These are phyloP conservation scores for Colletotrichum spaethianum DNA, from an alignment of 2,329 filamentous ascomycete genomes.

Conservation along the genomic window DNA sequence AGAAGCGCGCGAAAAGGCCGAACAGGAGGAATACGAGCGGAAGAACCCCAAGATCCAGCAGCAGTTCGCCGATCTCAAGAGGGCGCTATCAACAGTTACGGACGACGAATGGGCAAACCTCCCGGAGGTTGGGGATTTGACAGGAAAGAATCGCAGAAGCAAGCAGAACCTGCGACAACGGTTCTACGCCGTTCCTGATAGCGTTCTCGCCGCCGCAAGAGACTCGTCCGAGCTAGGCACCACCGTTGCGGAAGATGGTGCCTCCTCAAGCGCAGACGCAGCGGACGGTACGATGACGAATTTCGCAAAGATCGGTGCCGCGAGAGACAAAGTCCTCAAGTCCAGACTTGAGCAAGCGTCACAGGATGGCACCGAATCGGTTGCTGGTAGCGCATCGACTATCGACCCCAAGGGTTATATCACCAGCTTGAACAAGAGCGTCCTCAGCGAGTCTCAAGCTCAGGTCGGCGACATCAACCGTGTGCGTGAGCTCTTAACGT, in stretches of 20 bases:
- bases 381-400: slow-evolving; percentile 85
- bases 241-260: slow-evolving; percentile 86
- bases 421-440: slow-evolving; percentile 88
- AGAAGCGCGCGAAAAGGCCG: slow-evolving; percentile 93
- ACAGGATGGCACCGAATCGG: slow-evolving; percentile 75
- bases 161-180: slow-evolving; percentile 86
- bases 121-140: slow-evolving; percentile 96
- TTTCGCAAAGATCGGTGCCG: slow-evolving; percentile 96
- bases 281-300: slow-evolving; percentile 96
- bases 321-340: slow-evolving; percentile 94
- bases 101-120: slow-evolving; percentile 98
- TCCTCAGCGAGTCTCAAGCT: slow-evolving; percentile 83
- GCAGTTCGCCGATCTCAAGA: slow-evolving; percentile 96
- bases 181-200: slow-evolving; percentile 98
- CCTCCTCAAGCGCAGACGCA: slow-evolving; percentile 60
- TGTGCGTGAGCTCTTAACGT: slow-evolving; percentile 92
- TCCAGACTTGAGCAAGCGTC: slow-evolving; percentile 94
- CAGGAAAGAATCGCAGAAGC: slow-evolving; percentile 89
- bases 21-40: slow-evolving; percentile 94
- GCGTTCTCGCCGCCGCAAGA: slow-evolving; percentile 89
- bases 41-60: slow-evolving; percentile 99
- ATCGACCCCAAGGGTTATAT: slow-evolving; percentile 97
- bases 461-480: slow-evolving; percentile 96
- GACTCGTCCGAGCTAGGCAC: slow-evolving; percentile 87
- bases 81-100: slow-evolving; percentile 87